These are phyloP conservation scores for Tricholoma flavovirens DNA, from an alignment of 768 basidiomycete species.

Conservation along the genomic window DNA sequence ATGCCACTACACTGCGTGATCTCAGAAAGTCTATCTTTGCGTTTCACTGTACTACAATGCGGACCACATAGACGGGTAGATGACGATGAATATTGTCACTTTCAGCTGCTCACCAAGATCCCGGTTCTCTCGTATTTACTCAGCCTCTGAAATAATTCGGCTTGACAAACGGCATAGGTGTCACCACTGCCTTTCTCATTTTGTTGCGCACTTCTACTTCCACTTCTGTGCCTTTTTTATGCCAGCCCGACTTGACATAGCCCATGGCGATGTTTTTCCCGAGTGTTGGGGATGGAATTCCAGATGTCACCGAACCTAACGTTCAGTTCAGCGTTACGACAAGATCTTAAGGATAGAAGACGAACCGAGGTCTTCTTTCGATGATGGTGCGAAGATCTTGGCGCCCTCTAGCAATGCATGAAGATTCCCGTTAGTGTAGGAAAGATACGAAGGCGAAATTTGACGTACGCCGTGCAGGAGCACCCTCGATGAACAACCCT, in stretches of 20 bases:
- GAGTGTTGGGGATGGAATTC: slow-evolving; percentile 90
- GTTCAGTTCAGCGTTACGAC: background rate
- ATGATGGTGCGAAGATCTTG: slow-evolving; percentile 55
- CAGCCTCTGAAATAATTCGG: slow-evolving; percentile 74
- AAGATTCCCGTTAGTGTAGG: background rate
- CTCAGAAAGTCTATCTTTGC: too few species aligned
- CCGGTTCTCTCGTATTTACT: background rate
- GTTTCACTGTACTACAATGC: too few species aligned
- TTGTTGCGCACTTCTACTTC: slow-evolving; percentile 83
- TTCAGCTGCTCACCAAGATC: too few species aligned
- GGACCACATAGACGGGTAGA: too few species aligned
- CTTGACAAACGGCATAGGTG: slow-evolving; percentile 84
- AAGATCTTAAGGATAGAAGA: slow-evolving; percentile 8
- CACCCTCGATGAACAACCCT: slow-evolving; percentile 76
- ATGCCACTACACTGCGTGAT: too few species aligned
- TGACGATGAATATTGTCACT: too few species aligned
- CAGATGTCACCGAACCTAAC: slow-evolving; percentile 78
- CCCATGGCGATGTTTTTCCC: slow-evolving; percentile 96
- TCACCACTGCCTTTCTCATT: slow-evolving; percentile 64
- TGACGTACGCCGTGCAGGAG: slow-evolving; percentile 74
- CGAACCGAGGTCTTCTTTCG: slow-evolving; percentile 57
- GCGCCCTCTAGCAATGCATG: slow-evolving; percentile 57
- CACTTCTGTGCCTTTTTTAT: slow-evolving; percentile 88
- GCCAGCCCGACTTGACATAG: slow-evolving; percentile 73
- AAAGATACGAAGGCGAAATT: slow-evolving; percentile 1